Evolutionary conservation across 441 rosid genomes (phyloP), one percentile per base, ranked within the genome.

Genomic region (Aleurites moluccanus): DNA sequence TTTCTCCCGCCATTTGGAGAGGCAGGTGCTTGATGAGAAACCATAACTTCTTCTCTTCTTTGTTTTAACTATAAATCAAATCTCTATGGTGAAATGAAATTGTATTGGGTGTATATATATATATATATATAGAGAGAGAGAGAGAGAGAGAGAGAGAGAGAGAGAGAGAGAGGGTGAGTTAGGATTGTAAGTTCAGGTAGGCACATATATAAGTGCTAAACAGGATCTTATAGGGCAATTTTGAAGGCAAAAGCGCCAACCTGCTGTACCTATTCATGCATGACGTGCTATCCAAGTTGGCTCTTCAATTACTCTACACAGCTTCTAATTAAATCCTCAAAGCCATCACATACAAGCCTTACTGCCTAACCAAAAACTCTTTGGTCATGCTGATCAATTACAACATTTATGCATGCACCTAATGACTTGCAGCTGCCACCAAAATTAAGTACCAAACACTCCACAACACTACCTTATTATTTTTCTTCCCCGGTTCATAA

Each of bases 271-370:
- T 18, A 23, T 1, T 82, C 73, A 72, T 77, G 88, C 86, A 85
- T 86, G 87, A 86, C 85, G 88, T 88, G 86, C 79, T 70, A 76
- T 81, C 75, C 83, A 81, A 86, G 81, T 79, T 70, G 88, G 82
- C 82, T 80, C 80, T 77, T 73, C 78, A 69, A 74, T 73, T 76
- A 72, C 52, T 16, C 62, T 23, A 25, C 64, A 30, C 76, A 64
- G 74, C 83, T 79, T 67, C 75, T 59, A 76, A 82, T 45, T 45
- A 45, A 13, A 38, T 76, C 76, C 76, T n/a, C n/a, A n/a, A n/a
- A n/a, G n/a, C n/a, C n/a, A n/a, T n/a, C n/a, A n/a, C n/a, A n/a
- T n/a, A n/a, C n/a, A n/a, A n/a, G n/a, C n/a, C n/a, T n/a, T n/a
- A n/a, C n/a, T n/a, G n/a, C n/a, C n/a, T 82, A 83, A 70, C 86